Evolutionary conservation across 371 early-diverging fungal species (phyloP).

Genomic region (Mucor circinelloides): DNA sequence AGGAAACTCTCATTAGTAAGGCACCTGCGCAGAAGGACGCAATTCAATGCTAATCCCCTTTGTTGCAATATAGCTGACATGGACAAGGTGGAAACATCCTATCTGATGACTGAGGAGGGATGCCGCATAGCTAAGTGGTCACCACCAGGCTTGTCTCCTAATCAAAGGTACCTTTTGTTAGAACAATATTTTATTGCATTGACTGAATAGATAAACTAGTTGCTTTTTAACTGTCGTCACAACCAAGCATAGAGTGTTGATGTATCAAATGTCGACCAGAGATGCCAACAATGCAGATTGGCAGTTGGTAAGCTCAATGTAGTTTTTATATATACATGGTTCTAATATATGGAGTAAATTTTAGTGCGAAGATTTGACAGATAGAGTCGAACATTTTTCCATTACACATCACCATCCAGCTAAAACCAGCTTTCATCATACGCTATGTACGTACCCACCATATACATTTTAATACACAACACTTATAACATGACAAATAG

Average conservation of each 20-base stretch:
- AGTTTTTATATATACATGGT: background rate
- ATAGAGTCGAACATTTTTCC: slow-evolving; percentile 6
- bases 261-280: slow-evolving; percentile 22
- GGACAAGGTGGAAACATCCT: slow-evolving; percentile 19
- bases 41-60: background rate
- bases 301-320: slow-evolving; percentile 19
- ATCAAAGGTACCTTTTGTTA: slow-evolving; percentile 20
- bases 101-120: slow-evolving; percentile 18
- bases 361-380: slow-evolving; percentile 24
- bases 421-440: slow-evolving; percentile 15
- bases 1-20: background rate
- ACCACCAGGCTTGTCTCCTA: slow-evolving; percentile 21
- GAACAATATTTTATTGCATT: background rate
- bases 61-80: slow-evolving; percentile 4
- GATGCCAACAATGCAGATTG: slow-evolving; percentile 21
- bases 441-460: slow-evolving; percentile 17
- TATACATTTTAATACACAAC: background rate
- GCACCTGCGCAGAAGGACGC: background rate
- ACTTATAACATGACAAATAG: background rate
- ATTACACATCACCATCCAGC: background rate
- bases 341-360: background rate
- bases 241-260: slow-evolving; percentile 33
- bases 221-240: slow-evolving; percentile 38
- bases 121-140: slow-evolving; percentile 41
- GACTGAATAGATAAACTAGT: slow-evolving; percentile 7